These are phyloP conservation scores for Starmerella tilneyi DNA, from an alignment of 805 yeast species.

Conservation along the genomic window DNA sequence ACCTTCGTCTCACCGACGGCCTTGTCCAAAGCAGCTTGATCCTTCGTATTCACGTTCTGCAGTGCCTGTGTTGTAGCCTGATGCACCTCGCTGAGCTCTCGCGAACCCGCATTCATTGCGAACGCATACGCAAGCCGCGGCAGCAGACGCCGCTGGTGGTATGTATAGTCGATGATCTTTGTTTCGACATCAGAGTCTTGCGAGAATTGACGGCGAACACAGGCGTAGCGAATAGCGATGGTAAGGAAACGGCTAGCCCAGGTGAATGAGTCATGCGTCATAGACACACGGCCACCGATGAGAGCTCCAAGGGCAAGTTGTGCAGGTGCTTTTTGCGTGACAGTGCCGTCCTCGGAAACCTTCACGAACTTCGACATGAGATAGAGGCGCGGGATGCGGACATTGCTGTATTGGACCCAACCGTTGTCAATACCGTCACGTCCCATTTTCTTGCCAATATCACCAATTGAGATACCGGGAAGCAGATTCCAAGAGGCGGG, in stretches of 20 bases:
- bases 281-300: slow-evolving; percentile 77
- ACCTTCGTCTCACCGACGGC: slow-evolving; percentile 56
- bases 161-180: slow-evolving; percentile 73
- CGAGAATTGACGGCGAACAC: slow-evolving; percentile 79
- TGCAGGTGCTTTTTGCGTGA: slow-evolving; percentile 70
- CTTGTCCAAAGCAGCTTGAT: slow-evolving; percentile 39
- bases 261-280: slow-evolving; percentile 79
- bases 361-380: slow-evolving; percentile 73
- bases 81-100: slow-evolving; percentile 47
- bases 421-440: slow-evolving; percentile 94
- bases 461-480: slow-evolving; percentile 80
- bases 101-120: slow-evolving; percentile 62
- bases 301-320: slow-evolving; percentile 83
- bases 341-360: slow-evolving; percentile 60
- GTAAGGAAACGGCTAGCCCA: slow-evolving; percentile 70
- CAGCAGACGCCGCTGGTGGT: slow-evolving; percentile 77
- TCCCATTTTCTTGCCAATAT: slow-evolving; percentile 92
- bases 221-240: slow-evolving; percentile 80
- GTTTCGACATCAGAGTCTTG: slow-evolving; percentile 44
- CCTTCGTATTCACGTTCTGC: slow-evolving; percentile 33
- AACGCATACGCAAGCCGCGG: slow-evolving; percentile 77
- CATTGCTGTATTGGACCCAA: slow-evolving; percentile 85
- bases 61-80: slow-evolving; percentile 35
- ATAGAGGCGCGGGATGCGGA: slow-evolving; percentile 69
- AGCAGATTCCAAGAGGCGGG: slow-evolving; percentile 49